A percentile compares a stretch with the other conserved stretches of the same genome.
phyloP scores from a whole-genome alignment of 192 early-diverging fungal species.

The Umbelopsis sp. region DNA sequence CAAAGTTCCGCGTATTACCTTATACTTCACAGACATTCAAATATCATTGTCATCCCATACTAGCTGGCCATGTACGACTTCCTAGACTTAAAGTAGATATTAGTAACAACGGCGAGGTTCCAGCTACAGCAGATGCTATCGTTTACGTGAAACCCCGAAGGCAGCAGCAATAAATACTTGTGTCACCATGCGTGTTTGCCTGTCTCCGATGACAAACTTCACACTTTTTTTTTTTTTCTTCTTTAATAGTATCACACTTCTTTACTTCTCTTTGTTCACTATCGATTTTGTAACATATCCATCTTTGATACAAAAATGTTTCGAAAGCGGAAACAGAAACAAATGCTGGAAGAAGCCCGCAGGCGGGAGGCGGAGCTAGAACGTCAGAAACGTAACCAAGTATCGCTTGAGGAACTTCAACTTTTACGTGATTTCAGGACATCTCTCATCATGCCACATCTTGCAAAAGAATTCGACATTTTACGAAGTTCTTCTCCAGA shows the following conservation, averaged over 20 bases:
- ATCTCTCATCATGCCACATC: slow-evolving; percentile 18
- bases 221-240: background rate
- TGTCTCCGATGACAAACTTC: slow-evolving; percentile 17
- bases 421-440: slow-evolving; percentile 16
- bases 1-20: slow-evolving; percentile 58
- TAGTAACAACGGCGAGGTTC: background rate
- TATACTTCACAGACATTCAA: slow-evolving; percentile 48
- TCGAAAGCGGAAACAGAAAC: slow-evolving; percentile 15
- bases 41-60: slow-evolving; percentile 64
- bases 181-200: background rate
- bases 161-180: slow-evolving; percentile 12
- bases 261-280: background rate
- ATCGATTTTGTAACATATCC: background rate
- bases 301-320: background rate
- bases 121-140: background rate
- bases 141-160: slow-evolving; percentile 19
- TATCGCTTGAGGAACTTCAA: slow-evolving; percentile 16
- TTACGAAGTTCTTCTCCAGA: slow-evolving; percentile 11
- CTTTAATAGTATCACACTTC: background rate
- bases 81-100: slow-evolving; percentile 52
- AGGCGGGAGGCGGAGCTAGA: slow-evolving; percentile 3
- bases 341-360: slow-evolving; percentile 3
- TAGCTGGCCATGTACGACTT: slow-evolving; percentile 54
- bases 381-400: slow-evolving; percentile 15
- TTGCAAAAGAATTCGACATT: slow-evolving; percentile 16